These are phyloP conservation scores for Diaporthe sp. DNA, from an alignment of 2,329 filamentous ascomycete genomes.

Conservation along the genomic window DNA sequence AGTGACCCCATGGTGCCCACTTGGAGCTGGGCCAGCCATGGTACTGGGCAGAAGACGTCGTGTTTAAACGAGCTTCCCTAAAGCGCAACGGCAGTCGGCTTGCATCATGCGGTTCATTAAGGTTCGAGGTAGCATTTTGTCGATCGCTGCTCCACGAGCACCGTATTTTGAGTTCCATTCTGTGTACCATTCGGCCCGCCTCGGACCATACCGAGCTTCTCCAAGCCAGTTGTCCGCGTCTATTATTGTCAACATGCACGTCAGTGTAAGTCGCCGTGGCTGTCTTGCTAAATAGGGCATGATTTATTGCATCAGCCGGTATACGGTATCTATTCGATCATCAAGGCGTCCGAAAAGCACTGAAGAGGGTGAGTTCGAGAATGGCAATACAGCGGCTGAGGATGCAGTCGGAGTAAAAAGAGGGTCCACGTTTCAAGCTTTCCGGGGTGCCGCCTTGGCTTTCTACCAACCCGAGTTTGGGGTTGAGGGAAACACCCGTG, in stretches of 20 bases:
- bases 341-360: neutral
- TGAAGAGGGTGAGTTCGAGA: neutral
- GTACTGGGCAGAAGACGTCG: neutral
- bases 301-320: neutral
- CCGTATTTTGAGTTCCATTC: slow-evolving; percentile 8
- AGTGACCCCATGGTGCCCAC: slow-evolving; percentile 14
- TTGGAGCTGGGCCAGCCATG: neutral
- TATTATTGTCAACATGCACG: neutral
- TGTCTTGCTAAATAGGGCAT: neutral
- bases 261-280: neutral
- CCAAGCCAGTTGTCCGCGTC: neutral
- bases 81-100: slow-evolving; percentile 16
- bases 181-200: slow-evolving; percentile 8
- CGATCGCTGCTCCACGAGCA: slow-evolving; percentile 13
- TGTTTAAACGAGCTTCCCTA: slow-evolving; percentile 13
- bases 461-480: neutral
- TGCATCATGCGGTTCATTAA: slow-evolving; percentile 14
- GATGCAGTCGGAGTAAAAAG: slow-evolving; percentile 8
- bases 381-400: neutral
- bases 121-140: slow-evolving; percentile 21
- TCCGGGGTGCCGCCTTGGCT: slow-evolving; percentile 22
- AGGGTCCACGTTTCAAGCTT: slow-evolving; percentile 25
- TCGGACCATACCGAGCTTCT: slow-evolving; percentile 28
- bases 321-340: too few relatives aligned
- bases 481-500: neutral